Evolutionary conservation across 2,329 filamentous ascomycete genomes (phyloP), one percentile per base, ranked within the genome.

Genomic region (Ilyonectria robusta): DNA sequence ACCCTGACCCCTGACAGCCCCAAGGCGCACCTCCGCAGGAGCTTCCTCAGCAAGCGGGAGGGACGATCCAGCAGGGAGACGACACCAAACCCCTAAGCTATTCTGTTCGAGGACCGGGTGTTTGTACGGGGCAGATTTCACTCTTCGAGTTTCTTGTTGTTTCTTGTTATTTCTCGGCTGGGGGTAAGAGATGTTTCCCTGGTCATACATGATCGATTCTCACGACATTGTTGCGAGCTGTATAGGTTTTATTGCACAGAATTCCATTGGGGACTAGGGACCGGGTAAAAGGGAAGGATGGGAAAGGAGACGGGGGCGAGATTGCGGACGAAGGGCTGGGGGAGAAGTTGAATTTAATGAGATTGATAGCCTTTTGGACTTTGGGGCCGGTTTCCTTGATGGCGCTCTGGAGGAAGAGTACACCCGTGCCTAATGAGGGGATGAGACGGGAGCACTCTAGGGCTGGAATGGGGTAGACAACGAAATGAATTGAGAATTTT

Each of bases 41-140:
- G 86, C 76, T 87, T 90, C 75, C 75, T 90, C 70, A 82, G 84
- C 74, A 89, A 89, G 80, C 82, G 85, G 60, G 85, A 86, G 23
- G 70, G 78, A 35, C 79, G 82, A 44, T 65, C 68, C 31, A 80
- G 84, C 72, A 81, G 87, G 53, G 87, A 90, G 65, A 71, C 76
- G 40, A 80, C 82, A 56, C 80, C 81, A 46, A 80, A 81, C 70
- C 70, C 80, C 48, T 80, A 68, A 59, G 31, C 9, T 57, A 13
- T 42, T 19, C 3, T 26, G 6, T 15, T 40, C 29, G 9, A 44
- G 26, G 15, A 26, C 21, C 21, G 26, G 40, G 10, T 40, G 29
- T 26, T 35, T 4, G 26, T 26, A 26, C 6, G 26, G 26, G 26
- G 26, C 26, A 26, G 26, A 26, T 26, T 26, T 26, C 5, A 26